A percentile compares a stretch with the other conserved stretches of the same genome.
Evolutionary conservation across 202 grass and related monocot species (phyloP).

Genomic region (Brachypodium distachyon): DNA sequence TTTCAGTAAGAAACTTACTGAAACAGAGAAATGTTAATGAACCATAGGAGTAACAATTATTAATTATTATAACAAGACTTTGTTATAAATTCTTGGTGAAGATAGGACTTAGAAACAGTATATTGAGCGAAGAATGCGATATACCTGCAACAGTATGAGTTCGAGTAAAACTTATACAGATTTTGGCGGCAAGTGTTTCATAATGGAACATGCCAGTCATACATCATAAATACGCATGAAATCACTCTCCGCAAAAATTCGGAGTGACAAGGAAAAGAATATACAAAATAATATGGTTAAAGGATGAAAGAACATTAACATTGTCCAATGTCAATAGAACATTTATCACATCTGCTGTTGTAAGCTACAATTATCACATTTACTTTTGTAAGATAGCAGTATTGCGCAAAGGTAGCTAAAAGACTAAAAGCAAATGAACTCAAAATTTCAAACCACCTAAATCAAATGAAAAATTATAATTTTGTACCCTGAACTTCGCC

Average conservation of each 20-base stretch:
- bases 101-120: background rate
- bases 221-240: background rate
- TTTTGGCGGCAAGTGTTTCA: background rate
- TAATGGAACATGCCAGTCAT: background rate
- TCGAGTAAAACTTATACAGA: background rate
- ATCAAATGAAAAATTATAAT: background rate
- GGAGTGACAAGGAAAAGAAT: background rate
- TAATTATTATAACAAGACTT: background rate
- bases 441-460: slow-evolving; percentile 12
- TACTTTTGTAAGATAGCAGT: background rate
- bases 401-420: background rate
- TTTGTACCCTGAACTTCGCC: background rate
- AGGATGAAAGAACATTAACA: background rate
- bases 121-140: slow-evolving; percentile 1
- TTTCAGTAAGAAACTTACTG: background rate
- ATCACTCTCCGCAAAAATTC: background rate
- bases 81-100: background rate
- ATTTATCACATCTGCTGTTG: background rate
- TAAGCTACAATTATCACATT: background rate
- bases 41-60: background rate
- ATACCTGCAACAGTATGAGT: background rate
- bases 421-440: background rate
- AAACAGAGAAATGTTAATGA: background rate
- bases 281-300: background rate
- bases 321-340: background rate